Evolutionary conservation across 176 grass and related monocot genomes (phyloP).

Genomic region (Hordeum vulgare): MorexV3_pseudomolecules_assembly NC_058520.1:582505522-582506021

Average conservation of each 20-base stretch:
- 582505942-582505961: constrained; percentile 58
- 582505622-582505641: constrained; percentile 45
- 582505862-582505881: constrained; percentile 24
- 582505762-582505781: constrained; percentile 39
- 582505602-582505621: constrained; percentile 79
- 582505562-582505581: constrained; percentile 62
- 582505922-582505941: constrained; percentile 51
- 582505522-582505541: constrained; percentile 28
- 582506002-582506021: constrained; percentile 51
- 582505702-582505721: constrained; percentile 33
- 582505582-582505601: constrained; percentile 55
- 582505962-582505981: constrained; percentile 52
- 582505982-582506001: constrained; percentile 27
- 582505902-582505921: constrained; percentile 14
- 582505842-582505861: constrained; percentile 31
- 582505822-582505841: constrained; percentile 13
- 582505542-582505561: constrained; percentile 95
- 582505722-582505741: background rate
- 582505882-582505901: background rate
- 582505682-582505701: constrained; percentile 40
- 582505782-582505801: constrained; percentile 3
- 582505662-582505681: constrained; percentile 31
- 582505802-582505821: background rate
- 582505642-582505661: constrained; percentile 75
- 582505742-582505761: background rate